Percentiles rank a stretch among this genome's conserved stretches.
Conservation (phyloP, 169 alveolate species). For the Plasmodium gonderi region DNA sequence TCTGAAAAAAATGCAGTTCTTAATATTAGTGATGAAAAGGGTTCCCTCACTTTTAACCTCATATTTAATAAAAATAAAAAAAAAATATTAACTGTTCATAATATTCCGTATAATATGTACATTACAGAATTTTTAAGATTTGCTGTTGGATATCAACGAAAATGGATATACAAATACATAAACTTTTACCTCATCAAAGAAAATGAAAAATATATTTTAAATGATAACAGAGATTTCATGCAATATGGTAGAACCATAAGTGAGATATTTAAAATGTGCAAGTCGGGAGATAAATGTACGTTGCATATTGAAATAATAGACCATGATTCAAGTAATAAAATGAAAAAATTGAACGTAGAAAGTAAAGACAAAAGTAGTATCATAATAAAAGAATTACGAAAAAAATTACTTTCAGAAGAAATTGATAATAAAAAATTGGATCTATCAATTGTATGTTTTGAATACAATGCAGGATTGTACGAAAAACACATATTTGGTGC, state of each 20-base stretch:
- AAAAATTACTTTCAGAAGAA: conserved; percentile 19
- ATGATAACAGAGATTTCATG: conserved; percentile 11
- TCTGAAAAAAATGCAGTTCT: conserved; percentile 29
- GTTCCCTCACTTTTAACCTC: conserved; percentile 9
- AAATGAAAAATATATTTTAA: conserved; percentile 28
- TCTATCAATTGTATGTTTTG: conserved; percentile 23
- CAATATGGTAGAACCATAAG: conserved; percentile 45
- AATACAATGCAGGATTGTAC: conserved; percentile 52
- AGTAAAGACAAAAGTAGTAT: not conserved
- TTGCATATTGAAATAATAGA: conserved; percentile 24
- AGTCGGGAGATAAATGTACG: conserved; percentile 24
- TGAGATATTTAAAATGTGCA: conserved; percentile 51
- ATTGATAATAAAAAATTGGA: conserved; percentile 6
- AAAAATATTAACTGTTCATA: conserved; percentile 24
- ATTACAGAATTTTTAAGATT: conserved; percentile 48
- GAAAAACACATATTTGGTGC: conserved; percentile 59
- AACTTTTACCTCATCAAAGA: conserved; percentile 41
- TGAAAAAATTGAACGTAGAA: not conserved
- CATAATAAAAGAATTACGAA: conserved; percentile 11
- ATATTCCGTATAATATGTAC: conserved; percentile 58
- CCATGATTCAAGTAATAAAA: not conserved
- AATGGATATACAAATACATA: conserved; percentile 63
- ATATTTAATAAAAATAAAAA: conserved; percentile 15
- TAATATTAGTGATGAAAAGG: conserved; percentile 10
- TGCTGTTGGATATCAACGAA: conserved; percentile 69